Base-by-base conservation (phyloP, 2,329 filamentous ascomycete genomes). In the Plenodomus lindquistii region DNA sequence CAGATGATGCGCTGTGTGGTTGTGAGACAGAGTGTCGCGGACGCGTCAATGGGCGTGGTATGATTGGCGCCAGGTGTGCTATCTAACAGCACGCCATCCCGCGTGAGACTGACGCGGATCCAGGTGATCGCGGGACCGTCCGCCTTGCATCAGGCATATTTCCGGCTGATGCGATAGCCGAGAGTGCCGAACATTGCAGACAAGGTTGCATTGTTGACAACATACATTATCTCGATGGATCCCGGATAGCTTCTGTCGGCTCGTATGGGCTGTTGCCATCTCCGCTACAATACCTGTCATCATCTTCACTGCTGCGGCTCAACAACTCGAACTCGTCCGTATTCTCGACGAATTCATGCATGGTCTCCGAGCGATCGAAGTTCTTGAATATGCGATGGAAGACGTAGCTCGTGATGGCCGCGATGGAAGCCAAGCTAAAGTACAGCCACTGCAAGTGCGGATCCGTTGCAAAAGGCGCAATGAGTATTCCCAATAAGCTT, bases 391-490 rank as follows among this genome's bases (percentile, higher is more conserved):
- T 57, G 24, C 73, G 21, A 69, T 76, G 85, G 70, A 87, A 87
- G 46, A 80, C 53, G 22, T 75, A 71, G 18, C 81, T 81, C 2
- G 77, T 74, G 2, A 74, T 21, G 44, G 77, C 77, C 1, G 80
- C 78, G 15, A 76, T 75, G 44, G 72, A 60, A 4, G 78, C 79
- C n/a, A 87, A 70, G 17, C 81, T 81, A 19, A 77, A 75, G 60
- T 87, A 88, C 78, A 89, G 81, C 83, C 84, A 88, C 48, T 85
- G 63, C 59, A 88, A 79, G 56, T 83, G 77, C 18, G 86, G 87
- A 64, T 90, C 83, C 47, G 79, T 79, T 6, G 83, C 81, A 4
- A 78, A 72, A 0, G 85, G 83, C 1, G 83, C 79, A 11, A 89
- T 73, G 2, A 85, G 80, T 57, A 85, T 81, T 2, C 81, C 83